Base-by-base conservation (phyloP, 495 filamentous ascomycete genomes). In the Lasiosphaeriaceae sp. region DNA sequence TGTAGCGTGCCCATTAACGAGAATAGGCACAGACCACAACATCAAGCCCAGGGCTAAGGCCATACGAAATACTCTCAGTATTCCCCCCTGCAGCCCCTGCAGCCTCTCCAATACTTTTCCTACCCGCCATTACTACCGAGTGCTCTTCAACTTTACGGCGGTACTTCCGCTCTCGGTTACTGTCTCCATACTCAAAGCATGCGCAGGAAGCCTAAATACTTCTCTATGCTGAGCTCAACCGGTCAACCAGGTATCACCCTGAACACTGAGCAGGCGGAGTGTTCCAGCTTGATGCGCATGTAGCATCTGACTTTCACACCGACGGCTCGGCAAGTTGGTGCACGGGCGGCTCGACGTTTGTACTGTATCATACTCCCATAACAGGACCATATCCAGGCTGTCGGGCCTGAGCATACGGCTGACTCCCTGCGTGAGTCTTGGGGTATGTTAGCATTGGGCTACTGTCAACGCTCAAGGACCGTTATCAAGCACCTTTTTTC, bases 401-500 rank as follows among this genome's bases (percentile, higher is more conserved):
- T n/a, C 72, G 71, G 43, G 59, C 52, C 45, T 63, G 63, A 22
- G 62, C 59, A 12, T 14, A 24, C n/a, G 49, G 66, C 17, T 66
- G 35, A 51, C 45, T 45, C 26, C 48, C 60, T 50, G 63, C 50
- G 57, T 69, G 68, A 31, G 63, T 44, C 64, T 73, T n/a, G 48
- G 52, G n/a, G 1, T 3, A 49, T 22, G 63, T 70, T 55, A 70
- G 67, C 50, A 45, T 47, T 52, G 24, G 48, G 55, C 55, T 59
- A 65, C 63, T 63, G 66, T 47, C 59, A 58, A 54, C 50, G 55
- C 45, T 59, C 60, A 56, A 56, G n/a, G 61, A 57, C 58, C 55
- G 49, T 60, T 53, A 59, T 63, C 65, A 64, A 65, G 71, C 72
- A 80, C 80, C 79, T 83, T 80, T 71, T 82, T 83, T 65, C 77